Conservation (phyloP, 228 moss, liverwort and hornwort genomes). For the Sphagnum fallax region DNA sequence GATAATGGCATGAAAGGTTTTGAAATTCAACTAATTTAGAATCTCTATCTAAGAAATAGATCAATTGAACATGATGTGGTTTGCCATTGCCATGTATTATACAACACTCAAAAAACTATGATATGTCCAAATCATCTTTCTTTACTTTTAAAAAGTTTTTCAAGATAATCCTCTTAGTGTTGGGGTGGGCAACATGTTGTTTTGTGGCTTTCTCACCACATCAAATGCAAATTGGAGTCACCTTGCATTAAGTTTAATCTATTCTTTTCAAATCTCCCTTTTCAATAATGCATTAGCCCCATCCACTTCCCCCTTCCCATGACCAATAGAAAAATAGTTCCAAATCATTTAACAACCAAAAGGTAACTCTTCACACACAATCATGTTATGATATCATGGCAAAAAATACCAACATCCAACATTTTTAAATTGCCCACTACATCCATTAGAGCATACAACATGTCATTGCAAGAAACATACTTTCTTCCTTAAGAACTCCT, state of each 20-base stretch:
- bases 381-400: too few relatives aligned
- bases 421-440: too few relatives aligned
- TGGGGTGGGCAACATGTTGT: not conserved
- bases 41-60: not conserved
- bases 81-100: not conserved
- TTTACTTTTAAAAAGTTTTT: not conserved
- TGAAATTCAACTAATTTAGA: not conserved
- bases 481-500: too few relatives aligned
- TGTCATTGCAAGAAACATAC: too few relatives aligned
- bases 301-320: not conserved
- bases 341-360: too few relatives aligned
- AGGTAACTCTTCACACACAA: too few relatives aligned
- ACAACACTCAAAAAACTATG: not conserved
- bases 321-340: too few relatives aligned
- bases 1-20: not conserved
- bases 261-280: not conserved
- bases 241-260: not conserved
- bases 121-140: not conserved
- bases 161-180: not conserved
- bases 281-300: not conserved
- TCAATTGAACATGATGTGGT: not conserved
- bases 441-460: too few relatives aligned
- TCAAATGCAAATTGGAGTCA: not conserved
- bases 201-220: not conserved
- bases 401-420: too few relatives aligned